Base-by-base conservation (phyloP, 768 basidiomycete genomes). In the Boletus vinaceobasis region DNA sequence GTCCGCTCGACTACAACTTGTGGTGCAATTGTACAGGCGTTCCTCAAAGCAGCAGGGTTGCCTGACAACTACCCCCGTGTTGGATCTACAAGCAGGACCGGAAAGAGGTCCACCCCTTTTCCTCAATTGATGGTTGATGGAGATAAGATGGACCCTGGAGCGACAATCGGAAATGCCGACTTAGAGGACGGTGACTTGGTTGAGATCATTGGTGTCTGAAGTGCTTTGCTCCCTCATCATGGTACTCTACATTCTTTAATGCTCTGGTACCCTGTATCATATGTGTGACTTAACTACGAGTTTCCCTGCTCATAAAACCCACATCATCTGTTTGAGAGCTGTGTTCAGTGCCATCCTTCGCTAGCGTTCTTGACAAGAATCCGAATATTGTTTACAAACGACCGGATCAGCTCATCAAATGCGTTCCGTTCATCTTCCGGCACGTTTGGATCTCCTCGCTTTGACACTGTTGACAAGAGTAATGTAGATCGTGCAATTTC, bases 341-440 rank as follows among this genome's bases (percentile, higher is more conserved):
- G 26, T 35, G 40, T 23, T 61, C 43, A 65, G 17, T 66, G 71
- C 80, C 77, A 83, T 27, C 74, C 74, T n/a, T 78, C 82, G 11
- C 59, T 75, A 6, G 83, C 81, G 71, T 96, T 97, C 62, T 90
- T 82, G 49, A 87, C 86, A 44, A 98, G 71, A 72, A 97, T 93
- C 57, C 97, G 80, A 4, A 91, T 85, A 60, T 97, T 95, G 65
- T 98, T 97, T 47, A 99, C 85, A 60, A 97, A 90, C 14, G 90
- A 91, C 44, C 90, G 85, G 42, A 99, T 85, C 55, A 97, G 82
- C 66, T 97, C 91, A 67, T 98, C 92, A 67, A 94, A 98, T 7
- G 85, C 85, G 58, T 75, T 79, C 26, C 83, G 80, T 64, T 89
- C 92, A 62, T 74, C 74, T 68, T 88, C 87, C 29, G 79, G 71